A percentile compares a stretch with the other conserved stretches of the same genome.
phyloP scores from a whole-genome alignment of 768 basidiomycete species.

The Panaeolus papilionaceus region DNA sequence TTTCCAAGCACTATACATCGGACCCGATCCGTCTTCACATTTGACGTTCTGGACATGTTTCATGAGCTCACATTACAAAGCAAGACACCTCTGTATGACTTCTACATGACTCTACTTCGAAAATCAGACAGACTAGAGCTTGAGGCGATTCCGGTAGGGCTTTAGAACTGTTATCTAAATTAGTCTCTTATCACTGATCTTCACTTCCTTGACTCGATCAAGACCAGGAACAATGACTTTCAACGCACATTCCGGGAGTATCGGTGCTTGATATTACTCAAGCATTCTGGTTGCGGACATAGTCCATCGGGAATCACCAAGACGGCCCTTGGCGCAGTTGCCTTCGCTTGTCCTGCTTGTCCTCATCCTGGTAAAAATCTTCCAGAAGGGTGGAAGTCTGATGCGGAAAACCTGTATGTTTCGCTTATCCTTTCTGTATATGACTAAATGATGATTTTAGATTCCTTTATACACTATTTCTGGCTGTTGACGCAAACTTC shows the following conservation, averaged over 20 bases:
- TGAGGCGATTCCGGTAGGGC: background rate
- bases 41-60: constrained; percentile 20
- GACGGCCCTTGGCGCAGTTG: constrained; percentile 15
- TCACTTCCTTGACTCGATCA: too few species aligned
- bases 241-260: constrained; percentile 22
- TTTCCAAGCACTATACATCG: constrained; percentile 18
- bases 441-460: constrained; percentile 5
- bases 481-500: constrained; percentile 24
- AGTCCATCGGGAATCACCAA: constrained; percentile 16
- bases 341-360: constrained; percentile 26
- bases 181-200: background rate
- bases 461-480: constrained; percentile 18
- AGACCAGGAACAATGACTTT: constrained; percentile 30
- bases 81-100: constrained; percentile 22
- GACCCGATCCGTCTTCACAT: constrained; percentile 21
- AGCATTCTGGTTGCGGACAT: constrained; percentile 24
- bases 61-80: constrained; percentile 22
- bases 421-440: background rate
- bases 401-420: constrained; percentile 15
- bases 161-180: background rate
- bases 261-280: constrained; percentile 21
- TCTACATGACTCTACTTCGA: constrained; percentile 19
- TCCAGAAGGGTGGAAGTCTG: constrained; percentile 21
- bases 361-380: constrained; percentile 26
- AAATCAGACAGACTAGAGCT: constrained; percentile 5